Evolutionary conservation across 495 filamentous ascomycete genomes (phyloP), one percentile per base, ranked within the genome.

Genomic region (Podospora didyma): DNA sequence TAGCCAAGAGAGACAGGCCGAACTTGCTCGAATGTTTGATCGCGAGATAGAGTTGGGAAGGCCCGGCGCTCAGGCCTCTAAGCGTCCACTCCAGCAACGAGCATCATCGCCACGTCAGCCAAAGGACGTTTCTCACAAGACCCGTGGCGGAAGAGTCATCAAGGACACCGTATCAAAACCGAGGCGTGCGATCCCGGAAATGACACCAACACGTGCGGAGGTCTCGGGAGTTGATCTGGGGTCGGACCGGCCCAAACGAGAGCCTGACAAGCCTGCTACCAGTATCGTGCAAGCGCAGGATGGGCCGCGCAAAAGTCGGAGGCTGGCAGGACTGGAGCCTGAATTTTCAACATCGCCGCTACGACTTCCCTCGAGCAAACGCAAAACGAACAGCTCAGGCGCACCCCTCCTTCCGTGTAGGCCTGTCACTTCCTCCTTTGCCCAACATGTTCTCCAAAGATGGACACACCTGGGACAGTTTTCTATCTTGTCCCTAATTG

Each of bases 241-340:
- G 39, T 17, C 4, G 9, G 9, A 14, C 39, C 39, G 9, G 39
- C 45, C 49, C 23, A 51, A 57, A 57, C n/a, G n/a, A n/a, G n/a
- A n/a, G n/a, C 55, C 35, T 57, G n/a, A 57, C 55, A n/a, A 24
- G 16, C 21, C 34, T 34, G 51, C 12, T 46, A 42, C 39, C 10
- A 17, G 39, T 12, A 51, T 47, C 56, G n/a, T n/a, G n/a, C n/a
- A n/a, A 62, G 53, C 56, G 56, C 47, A 62, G 49, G 52, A 7
- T 2, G n/a, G 10, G n/a, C 39, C 1, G 53, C 52, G 52, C n/a
- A 39, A 16, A 46, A 63, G 60, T 53, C 52, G 52, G 42, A 59
- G 52, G 53, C 60, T 59, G 20, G 53, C 47, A 10, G 60, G 60
- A 12, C 20, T 59, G 52, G 10, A 19, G 26, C 60, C 56, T 16